Percentiles rank a stretch among this genome's conserved stretches.
Evolutionary conservation across 2,329 filamentous ascomycete genomes (phyloP).

Genomic region (Alternaria novae-zelandiae): DNA sequence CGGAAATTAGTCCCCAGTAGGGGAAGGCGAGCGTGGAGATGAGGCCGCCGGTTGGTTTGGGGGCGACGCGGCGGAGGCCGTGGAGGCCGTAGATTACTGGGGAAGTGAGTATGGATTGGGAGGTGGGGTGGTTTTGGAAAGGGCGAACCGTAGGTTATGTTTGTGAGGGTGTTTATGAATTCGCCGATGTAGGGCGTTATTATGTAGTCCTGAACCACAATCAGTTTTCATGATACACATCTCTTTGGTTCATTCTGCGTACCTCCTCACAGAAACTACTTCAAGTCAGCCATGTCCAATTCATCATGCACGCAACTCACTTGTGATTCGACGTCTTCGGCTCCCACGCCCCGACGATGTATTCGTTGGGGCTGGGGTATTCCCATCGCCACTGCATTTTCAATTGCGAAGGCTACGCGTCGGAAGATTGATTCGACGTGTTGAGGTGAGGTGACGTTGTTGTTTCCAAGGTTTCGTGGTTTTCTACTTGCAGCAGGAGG

Average conservation of each 20-base stretch:
- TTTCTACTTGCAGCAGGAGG: background rate
- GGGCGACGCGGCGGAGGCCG: conserved; percentile 38
- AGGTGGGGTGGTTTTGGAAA: too few species aligned
- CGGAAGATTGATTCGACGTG: background rate
- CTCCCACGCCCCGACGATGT: conserved; percentile 32
- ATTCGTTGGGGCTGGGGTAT: conserved; percentile 26
- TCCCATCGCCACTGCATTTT: conserved; percentile 36
- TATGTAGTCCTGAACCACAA: conserved; percentile 57
- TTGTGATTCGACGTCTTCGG: conserved; percentile 42
- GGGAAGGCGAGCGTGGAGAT: conserved; percentile 45
- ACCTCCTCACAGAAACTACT: conserved; percentile 48
- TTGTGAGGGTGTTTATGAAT: conserved; percentile 61
- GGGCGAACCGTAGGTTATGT: conserved; percentile 56
- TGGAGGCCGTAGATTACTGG: conserved; percentile 46
- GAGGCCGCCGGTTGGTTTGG: conserved; percentile 34
- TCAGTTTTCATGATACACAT: background rate
- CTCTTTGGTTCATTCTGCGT: background rate
- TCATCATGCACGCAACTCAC: conserved; percentile 27
- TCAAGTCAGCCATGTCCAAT: conserved; percentile 16
- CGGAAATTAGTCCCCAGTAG: conserved; percentile 53
- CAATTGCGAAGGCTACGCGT: background rate
- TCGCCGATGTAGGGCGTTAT: conserved; percentile 61
- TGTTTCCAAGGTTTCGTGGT: background rate
- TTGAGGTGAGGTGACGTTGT: background rate
- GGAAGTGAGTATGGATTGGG: too few species aligned